Conservation (phyloP, 768 basidiomycete species). For the Suillus brevipes region DNA sequence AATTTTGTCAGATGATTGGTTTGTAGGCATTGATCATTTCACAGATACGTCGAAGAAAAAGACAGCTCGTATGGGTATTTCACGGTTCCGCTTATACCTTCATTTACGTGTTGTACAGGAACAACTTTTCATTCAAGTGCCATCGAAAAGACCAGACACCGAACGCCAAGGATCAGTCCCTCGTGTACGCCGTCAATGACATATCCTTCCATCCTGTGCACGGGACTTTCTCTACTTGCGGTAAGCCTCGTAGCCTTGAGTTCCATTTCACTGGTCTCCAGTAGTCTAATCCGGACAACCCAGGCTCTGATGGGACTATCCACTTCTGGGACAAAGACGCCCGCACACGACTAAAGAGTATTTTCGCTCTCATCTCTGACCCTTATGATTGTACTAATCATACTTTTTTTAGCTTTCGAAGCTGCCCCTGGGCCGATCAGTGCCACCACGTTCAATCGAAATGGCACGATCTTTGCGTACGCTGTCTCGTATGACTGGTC, state of each 20-base stretch:
- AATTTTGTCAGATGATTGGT: conserved; percentile 6
- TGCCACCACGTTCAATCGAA: conserved; percentile 82
- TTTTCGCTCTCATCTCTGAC: conserved; percentile 20
- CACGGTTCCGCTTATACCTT: not conserved
- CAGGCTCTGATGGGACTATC: conserved; percentile 82
- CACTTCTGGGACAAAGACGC: conserved; percentile 96
- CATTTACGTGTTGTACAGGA: conserved; percentile 35
- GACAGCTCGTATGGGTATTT: conserved; percentile 56
- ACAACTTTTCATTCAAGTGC: conserved; percentile 90
- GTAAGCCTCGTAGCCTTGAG: conserved; percentile 39
- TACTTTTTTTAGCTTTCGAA: conserved; percentile 59
- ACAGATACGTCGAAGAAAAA: conserved; percentile 85
- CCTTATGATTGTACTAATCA: not conserved
- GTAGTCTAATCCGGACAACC: not conserved
- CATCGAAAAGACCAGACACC: conserved; percentile 61
- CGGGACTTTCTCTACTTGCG: conserved; percentile 84
- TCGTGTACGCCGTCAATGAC: conserved; percentile 83
- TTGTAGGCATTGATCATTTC: not conserved
- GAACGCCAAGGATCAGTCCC: conserved; percentile 59
- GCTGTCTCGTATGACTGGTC: conserved; percentile 94
- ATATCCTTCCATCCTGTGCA: conserved; percentile 84
- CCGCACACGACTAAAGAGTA: conserved; percentile 89
- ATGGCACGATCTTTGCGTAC: conserved; percentile 87
- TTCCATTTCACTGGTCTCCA: not conserved
- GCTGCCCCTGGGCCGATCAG: conserved; percentile 73